A percentile compares a stretch with the other conserved stretches of the same genome.
Evolutionary conservation across 305 asterid genomes (phyloP).

Genomic region (Euphrasia arctica): DNA sequence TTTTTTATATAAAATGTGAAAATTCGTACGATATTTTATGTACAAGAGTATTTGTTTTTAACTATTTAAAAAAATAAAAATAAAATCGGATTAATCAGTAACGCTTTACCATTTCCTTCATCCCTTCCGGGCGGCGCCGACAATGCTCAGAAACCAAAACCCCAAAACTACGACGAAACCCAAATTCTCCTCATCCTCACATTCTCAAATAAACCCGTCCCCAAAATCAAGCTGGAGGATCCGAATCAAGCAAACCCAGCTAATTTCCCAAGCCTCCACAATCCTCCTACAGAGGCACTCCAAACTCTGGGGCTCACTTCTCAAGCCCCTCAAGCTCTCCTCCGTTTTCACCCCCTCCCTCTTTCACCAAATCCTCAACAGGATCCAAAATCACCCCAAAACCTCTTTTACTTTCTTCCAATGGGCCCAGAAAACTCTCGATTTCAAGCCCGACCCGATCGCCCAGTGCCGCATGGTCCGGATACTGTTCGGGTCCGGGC

Average conservation of each 20-base stretch:
- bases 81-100: too few species aligned
- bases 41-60: too few species aligned
- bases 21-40: too few species aligned
- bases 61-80: too few species aligned
- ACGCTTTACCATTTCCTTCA: not conserved
- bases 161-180: not conserved
- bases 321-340: constrained; percentile 47
- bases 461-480: constrained; percentile 44
- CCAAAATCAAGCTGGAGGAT: constrained; percentile 52
- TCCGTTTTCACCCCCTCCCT: constrained; percentile 43
- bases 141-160: constrained; percentile 23
- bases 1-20: too few species aligned
- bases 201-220: constrained; percentile 24
- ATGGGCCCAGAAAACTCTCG: constrained; percentile 51
- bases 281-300: constrained; percentile 64
- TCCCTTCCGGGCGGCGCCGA: constrained; percentile 11
- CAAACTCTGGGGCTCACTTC: constrained; percentile 62
- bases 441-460: constrained; percentile 57
- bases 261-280: constrained; percentile 55
- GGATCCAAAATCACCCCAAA: constrained; percentile 44
- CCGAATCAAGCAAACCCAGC: constrained; percentile 41
- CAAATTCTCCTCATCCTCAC: constrained; percentile 31
- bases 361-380: constrained; percentile 54
- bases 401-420: constrained; percentile 58
- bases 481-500: constrained; percentile 48